Evolutionary conservation across 306 rosid species (phyloP), one percentile per base, ranked within the genome.

Genomic region (Prunus armeniaca): DNA sequence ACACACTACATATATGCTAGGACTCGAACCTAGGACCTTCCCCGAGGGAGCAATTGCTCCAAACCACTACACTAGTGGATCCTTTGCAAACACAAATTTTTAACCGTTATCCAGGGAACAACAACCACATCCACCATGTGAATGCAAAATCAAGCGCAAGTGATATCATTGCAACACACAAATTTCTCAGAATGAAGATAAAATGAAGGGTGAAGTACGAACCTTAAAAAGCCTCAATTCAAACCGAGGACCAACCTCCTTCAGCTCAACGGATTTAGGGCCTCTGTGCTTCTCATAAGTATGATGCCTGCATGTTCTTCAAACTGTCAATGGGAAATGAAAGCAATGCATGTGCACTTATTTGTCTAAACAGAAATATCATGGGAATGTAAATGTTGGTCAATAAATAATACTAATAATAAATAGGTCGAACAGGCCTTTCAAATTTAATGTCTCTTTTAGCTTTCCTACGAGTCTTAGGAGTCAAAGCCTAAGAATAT

Each of bases 231-330:
- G 84, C 34, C 91, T 87, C 80, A 92, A 75, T 74, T 95, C 98
- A 88, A 90, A 95, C 24, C 98, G 90, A 24, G 98, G 98, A 81
- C 98, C 98, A 22, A 95, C 79, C 87, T 95, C 97, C 83, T 95
- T 89, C 76, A 95, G 88, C 74, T 92, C 97, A 65, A 88, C 32
- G 55, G 96, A 95, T 80, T 90, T 90, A 55, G 93, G 91, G 64
- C 96, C 96, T 11, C 92, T 96, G 7, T 65, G 91, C 76, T 84
- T 92, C 84, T 92, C 98, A 79, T 86, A 92, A 46, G 89, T 74
- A 79, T 95, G 98, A 86, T 95, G 95, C 89, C 97, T 92, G 83
- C 20, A 79, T 7, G 69, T n/a, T 74, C 19, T 41, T 38, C 20
- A 73, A 73, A 58, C 14, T 49, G 46, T 58, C 69, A 76, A 61